phyloP scores from a whole-genome alignment of 1,284 basidiomycete genomes.

The Ceratobasidium sp. region DNA sequence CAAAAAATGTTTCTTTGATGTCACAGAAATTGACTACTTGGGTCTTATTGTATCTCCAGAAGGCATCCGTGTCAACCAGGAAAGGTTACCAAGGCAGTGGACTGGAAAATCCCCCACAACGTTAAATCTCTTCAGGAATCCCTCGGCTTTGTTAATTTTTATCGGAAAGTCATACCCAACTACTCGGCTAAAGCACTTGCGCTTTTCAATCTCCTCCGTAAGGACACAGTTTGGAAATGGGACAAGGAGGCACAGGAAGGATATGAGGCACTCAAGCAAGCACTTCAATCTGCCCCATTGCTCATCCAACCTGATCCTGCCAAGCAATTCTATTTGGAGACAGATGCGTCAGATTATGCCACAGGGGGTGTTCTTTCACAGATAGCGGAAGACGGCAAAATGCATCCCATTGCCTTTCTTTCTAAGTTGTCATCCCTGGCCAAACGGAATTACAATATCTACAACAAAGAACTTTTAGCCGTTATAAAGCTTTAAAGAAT shows the following conservation, averaged over 20 bases:
- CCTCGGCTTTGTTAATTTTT: conserved; percentile 57
- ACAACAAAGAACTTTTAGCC: conserved; percentile 42
- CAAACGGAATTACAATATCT: conserved; percentile 34
- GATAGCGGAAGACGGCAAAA: neutral
- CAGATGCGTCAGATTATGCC: conserved; percentile 34
- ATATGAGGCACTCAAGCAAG: conserved; percentile 53
- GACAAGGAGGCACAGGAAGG: conserved; percentile 46
- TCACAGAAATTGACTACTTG: conserved; percentile 52
- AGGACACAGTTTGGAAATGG: conserved; percentile 50
- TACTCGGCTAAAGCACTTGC: conserved; percentile 54
- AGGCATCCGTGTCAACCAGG: conserved; percentile 59
- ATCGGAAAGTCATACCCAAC: conserved; percentile 54
- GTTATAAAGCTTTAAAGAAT: conserved; percentile 37
- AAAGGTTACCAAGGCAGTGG: conserved; percentile 57
- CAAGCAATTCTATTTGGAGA: conserved; percentile 38
- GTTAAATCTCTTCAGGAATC: conserved; percentile 57
- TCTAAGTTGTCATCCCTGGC: no score
- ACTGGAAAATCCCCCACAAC: conserved; percentile 59
- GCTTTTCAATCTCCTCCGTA: conserved; percentile 51
- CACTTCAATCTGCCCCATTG: conserved; percentile 26
- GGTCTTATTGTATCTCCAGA: conserved; percentile 55
- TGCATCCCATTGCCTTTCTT: no score
- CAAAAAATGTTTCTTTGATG: conserved; percentile 49
- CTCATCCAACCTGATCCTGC: conserved; percentile 32
- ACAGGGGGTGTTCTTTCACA: conserved; percentile 48